Base-by-base conservation (phyloP, 148 eudicot species). In the Silene latifolia region DNA sequence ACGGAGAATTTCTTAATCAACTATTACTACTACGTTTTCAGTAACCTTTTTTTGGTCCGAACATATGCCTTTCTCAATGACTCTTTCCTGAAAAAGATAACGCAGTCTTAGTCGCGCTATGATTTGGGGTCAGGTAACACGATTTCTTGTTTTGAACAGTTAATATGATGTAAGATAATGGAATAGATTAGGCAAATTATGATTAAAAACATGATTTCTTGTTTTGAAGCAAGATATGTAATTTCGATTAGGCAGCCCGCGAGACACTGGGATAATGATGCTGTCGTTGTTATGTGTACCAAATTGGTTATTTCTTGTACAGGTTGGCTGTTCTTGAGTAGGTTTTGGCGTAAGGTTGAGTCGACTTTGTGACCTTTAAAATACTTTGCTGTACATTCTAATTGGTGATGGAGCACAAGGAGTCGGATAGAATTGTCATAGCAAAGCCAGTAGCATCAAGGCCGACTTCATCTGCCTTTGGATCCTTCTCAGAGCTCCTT, bases 371-470 rank as follows among this genome's bases (percentile, higher is more conserved):
- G 32, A 58, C 8, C 54, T 57, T 11, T 69, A 32, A 58, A 39
- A 24, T 32, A 63, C 60, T 63, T 74, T 44, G 39, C 48, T 19
- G 4, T 68, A 23, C 6, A 24, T 18, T 35, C 39, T 57, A 24
- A 23, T 29, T 69, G 19, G 69, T 8, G 42, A 90, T 90, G 98
- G 93, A 92, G 80, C 46, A 87, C 44, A 85, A 88, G 35, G 91
- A 87, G 54, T 71, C 76, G 12, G 92, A 89, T 42, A 88, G 82
- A 80, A 75, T 77, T 29, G 86, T 85, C 12, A 82, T 95, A 75
- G 81, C 86, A 63, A 95, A 89, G 83, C 98, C 98, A 7, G 88
- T 95, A 59, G 91, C 98, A 74, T 87, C 92, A 72, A 88, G 91
- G 82, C 98, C 98, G 44, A 80, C 81, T 7, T 70, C 77, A 75